Conservation (phyloP, 331 rosid species). For the Acacia concinna region DNA sequence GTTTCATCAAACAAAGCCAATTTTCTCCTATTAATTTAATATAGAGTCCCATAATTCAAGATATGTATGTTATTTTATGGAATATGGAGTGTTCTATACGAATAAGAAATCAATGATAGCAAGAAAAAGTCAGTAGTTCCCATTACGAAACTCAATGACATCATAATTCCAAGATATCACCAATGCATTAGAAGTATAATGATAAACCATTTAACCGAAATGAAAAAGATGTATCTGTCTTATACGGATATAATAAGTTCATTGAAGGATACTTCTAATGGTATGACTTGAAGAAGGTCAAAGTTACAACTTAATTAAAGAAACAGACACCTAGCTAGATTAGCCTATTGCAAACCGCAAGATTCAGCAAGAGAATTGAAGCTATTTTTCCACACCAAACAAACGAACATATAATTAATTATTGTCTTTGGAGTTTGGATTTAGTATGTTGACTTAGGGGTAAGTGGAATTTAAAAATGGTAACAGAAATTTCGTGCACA, state of each 20-base stretch:
- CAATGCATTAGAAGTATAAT: not conserved
- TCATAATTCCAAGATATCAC: constrained; percentile 3
- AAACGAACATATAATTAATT: constrained; percentile 16
- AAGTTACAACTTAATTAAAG: not conserved
- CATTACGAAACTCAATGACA: not conserved
- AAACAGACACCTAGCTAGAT: not conserved
- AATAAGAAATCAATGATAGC: not conserved
- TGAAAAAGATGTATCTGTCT: not conserved
- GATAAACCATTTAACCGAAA: not conserved
- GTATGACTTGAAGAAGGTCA: not conserved
- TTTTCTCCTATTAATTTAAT: not conserved
- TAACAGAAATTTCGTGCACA: constrained; percentile 7
- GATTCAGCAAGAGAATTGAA: not conserved
- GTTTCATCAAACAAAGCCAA: not conserved
- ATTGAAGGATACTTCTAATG: not conserved
- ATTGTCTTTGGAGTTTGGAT: constrained; percentile 7
- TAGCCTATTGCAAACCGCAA: not conserved
- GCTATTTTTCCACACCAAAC: not conserved
- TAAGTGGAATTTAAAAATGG: constrained; percentile 1
- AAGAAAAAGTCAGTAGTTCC: not conserved
- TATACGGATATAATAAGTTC: not conserved
- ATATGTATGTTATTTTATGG: not conserved
- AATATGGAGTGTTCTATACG: not conserved
- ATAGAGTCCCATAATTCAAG: not conserved
- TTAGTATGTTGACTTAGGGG: constrained; percentile 8